These are phyloP conservation scores for Coemansia sp. DNA, from an alignment of 192 early-diverging fungal genomes.

Conservation along the genomic window DNA sequence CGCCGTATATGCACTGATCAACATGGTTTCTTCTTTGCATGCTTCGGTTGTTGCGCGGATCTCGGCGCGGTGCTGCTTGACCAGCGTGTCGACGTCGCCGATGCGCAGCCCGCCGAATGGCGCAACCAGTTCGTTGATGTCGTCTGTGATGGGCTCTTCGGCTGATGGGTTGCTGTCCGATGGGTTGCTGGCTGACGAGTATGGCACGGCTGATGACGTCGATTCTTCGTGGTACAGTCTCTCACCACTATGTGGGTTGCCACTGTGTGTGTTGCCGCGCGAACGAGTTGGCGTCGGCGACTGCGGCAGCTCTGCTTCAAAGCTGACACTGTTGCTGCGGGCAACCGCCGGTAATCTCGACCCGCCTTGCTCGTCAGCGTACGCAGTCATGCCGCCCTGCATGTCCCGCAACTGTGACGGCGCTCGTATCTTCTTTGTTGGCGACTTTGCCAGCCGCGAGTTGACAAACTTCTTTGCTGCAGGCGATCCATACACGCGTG, in stretches of 20 bases:
- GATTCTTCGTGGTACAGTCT: neutral
- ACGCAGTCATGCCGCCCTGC: slow-evolving; percentile 6
- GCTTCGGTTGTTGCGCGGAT: slow-evolving; percentile 62
- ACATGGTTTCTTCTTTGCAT: slow-evolving; percentile 64
- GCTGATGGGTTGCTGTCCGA: slow-evolving; percentile 4
- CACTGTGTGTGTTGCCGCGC: slow-evolving; percentile 11
- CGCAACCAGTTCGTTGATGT: slow-evolving; percentile 7
- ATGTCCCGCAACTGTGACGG: slow-evolving; percentile 12
- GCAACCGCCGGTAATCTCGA: slow-evolving; percentile 12
- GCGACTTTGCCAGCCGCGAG: slow-evolving; percentile 40
- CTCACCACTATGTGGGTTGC: slow-evolving; percentile 25
- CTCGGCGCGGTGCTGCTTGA: slow-evolving; percentile 64
- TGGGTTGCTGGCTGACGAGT: slow-evolving; percentile 4
- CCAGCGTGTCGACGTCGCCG: slow-evolving; percentile 60
- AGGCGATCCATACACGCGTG: slow-evolving; percentile 39
- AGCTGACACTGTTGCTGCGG: slow-evolving; percentile 21
- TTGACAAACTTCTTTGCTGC: slow-evolving; percentile 46
- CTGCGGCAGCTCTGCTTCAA: slow-evolving; percentile 23
- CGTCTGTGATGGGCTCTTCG: slow-evolving; percentile 3
- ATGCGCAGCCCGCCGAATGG: slow-evolving; percentile 29
- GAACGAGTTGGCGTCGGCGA: slow-evolving; percentile 18
- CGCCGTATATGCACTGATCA: slow-evolving; percentile 47
- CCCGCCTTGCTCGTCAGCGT: neutral
- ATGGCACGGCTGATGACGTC: slow-evolving; percentile 3
- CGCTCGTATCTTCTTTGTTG: neutral